Percentiles rank a stretch among this genome's conserved stretches.
Evolutionary conservation across 2,329 filamentous ascomycete species (phyloP).

Genomic region (Byssochlamys sp.): DNA sequence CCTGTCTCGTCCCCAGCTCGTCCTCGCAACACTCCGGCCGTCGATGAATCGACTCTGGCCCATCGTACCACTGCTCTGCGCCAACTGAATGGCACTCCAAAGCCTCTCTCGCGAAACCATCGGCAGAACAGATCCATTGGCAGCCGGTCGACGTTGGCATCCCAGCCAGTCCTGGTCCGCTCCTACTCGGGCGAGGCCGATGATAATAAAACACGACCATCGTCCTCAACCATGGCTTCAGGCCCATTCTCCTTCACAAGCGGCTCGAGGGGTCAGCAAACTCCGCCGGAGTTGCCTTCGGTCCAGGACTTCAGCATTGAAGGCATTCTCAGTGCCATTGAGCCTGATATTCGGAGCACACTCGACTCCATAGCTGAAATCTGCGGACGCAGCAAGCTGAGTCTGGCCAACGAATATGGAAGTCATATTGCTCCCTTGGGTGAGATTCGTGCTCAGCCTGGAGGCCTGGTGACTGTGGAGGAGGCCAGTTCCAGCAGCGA

Average conservation of each 20-base stretch:
- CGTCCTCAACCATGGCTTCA: slow-evolving; percentile 21
- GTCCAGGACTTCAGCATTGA: slow-evolving; percentile 48
- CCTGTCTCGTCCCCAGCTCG: slow-evolving; percentile 15
- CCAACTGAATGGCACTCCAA: slow-evolving; percentile 22
- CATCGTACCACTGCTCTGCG: slow-evolving; percentile 23
- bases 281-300: slow-evolving; percentile 33
- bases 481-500: slow-evolving; percentile 33
- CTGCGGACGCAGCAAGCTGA: slow-evolving; percentile 51
- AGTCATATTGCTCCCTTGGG: slow-evolving; percentile 54
- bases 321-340: slow-evolving; percentile 46
- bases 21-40: slow-evolving; percentile 15
- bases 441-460: slow-evolving; percentile 40
- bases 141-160: slow-evolving; percentile 19
- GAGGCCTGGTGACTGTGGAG: slow-evolving; percentile 33
- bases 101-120: slow-evolving; percentile 16
- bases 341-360: slow-evolving; percentile 49
- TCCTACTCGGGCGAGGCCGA: slow-evolving; percentile 32
- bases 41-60: slow-evolving; percentile 23
- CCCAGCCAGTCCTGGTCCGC: slow-evolving; percentile 36
- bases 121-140: slow-evolving; percentile 14
- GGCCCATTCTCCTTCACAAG: slow-evolving; percentile 22
- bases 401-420: slow-evolving; percentile 53
- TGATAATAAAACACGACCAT: slow-evolving; percentile 16
- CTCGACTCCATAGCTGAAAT: slow-evolving; percentile 56
- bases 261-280: slow-evolving; percentile 12